phyloP scores from a whole-genome alignment of 139 green algal species.

The Pseudopediastrum boryanum region DNA sequence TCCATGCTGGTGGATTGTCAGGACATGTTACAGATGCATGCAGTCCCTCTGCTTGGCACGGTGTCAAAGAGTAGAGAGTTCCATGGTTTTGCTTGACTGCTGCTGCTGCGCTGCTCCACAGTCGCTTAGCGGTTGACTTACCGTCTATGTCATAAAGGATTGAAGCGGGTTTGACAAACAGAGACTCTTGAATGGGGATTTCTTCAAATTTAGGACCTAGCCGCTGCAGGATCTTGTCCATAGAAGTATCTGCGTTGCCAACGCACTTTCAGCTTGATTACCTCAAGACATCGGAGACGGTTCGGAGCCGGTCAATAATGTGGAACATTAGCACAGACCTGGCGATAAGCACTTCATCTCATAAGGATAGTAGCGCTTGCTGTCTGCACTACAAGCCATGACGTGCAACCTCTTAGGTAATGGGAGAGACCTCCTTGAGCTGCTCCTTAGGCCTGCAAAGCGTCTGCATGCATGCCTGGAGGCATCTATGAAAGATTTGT shows the following conservation, averaged over 20 bases:
- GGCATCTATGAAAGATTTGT: too few species aligned
- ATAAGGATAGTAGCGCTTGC: too few species aligned
- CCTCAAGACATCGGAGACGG: not conserved
- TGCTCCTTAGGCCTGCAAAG: too few species aligned
- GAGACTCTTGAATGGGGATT: constrained; percentile 25
- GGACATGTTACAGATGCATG: not conserved
- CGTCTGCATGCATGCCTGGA: too few species aligned
- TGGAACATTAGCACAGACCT: not conserved
- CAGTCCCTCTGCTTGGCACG: not conserved
- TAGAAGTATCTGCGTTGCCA: constrained; percentile 5
- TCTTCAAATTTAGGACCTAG: constrained; percentile 32
- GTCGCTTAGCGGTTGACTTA: not conserved
- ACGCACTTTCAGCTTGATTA: not conserved
- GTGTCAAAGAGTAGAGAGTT: not conserved
- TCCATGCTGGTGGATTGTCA: not conserved
- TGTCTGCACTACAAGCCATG: too few species aligned
- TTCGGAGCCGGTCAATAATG: not conserved
- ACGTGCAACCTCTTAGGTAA: too few species aligned
- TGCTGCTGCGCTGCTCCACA: not conserved
- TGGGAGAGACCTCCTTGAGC: too few species aligned
- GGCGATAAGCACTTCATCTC: constrained; percentile 8
- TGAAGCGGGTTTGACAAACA: constrained; percentile 63
- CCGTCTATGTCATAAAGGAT: constrained; percentile 69
- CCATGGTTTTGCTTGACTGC: not conserved
- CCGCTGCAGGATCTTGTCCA: constrained; percentile 24